phyloP scores from a whole-genome alignment of 2,329 filamentous ascomycete genomes.

The Amauroascus verrucosus region DNA sequence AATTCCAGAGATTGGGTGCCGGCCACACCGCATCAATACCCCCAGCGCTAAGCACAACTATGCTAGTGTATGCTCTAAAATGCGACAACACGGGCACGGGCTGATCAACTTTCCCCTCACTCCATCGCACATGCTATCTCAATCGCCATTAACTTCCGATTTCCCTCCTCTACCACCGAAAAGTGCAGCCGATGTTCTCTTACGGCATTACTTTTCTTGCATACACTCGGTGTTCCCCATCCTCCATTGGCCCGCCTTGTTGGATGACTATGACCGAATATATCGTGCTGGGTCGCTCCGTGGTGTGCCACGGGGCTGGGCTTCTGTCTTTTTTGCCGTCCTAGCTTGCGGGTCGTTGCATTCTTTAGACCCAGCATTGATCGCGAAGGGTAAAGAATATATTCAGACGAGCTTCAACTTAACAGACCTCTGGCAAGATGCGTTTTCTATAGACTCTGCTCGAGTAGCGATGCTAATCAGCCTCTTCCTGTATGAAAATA shows the following conservation, averaged over 20 bases:
- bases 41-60: slow-evolving; percentile 54
- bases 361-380: slow-evolving; percentile 47
- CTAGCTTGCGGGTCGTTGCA: slow-evolving; percentile 75
- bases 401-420: slow-evolving; percentile 60
- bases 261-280: slow-evolving; percentile 62
- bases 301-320: slow-evolving; percentile 57
- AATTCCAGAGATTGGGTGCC: slow-evolving; percentile 55
- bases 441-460: slow-evolving; percentile 64
- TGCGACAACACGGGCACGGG: slow-evolving; percentile 63
- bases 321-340: slow-evolving; percentile 70
- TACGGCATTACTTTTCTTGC: slow-evolving; percentile 64
- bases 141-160: slow-evolving; percentile 43
- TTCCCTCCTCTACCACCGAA: slow-evolving; percentile 61
- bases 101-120: slow-evolving; percentile 68
- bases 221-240: slow-evolving; percentile 75
- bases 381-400: slow-evolving; percentile 52
- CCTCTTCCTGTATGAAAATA: slow-evolving; percentile 74
- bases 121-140: slow-evolving; percentile 47
- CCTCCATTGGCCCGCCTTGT: slow-evolving; percentile 77
- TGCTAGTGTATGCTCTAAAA: slow-evolving; percentile 58
- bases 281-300: slow-evolving; percentile 57
- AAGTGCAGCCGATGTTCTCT: slow-evolving; percentile 57
- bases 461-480: slow-evolving; percentile 62
- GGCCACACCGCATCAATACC: slow-evolving; percentile 54
- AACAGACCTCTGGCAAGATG: slow-evolving; percentile 73